Base-by-base conservation (phyloP, 805 yeast species). In the Lipomyces starkeyi region DNA sequence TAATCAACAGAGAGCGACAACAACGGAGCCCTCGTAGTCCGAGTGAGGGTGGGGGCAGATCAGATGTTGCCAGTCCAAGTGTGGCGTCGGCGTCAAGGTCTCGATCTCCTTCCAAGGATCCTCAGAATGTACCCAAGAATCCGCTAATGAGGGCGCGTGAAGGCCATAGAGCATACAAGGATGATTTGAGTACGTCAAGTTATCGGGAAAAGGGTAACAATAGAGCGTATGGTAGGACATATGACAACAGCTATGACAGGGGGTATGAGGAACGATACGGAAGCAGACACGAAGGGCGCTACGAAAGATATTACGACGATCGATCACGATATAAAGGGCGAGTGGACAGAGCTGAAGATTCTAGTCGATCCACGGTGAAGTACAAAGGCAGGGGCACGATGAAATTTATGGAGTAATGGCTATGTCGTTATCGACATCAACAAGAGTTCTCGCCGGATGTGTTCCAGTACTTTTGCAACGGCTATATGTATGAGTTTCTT, bases 201-300 rank as follows among this genome's bases (percentile, higher is more conserved):
- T 17, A 43, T n/a, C 22, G 49, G 49, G 22, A n/a, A n/a, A n/a
- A 6, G 8, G 20, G 22, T 2, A n/a, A 43, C 20, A n/a, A 43
- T 17, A n/a, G 25, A 43, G 49, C 22, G 8, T 43, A 43, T 43
- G 49, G 49, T 17, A n/a, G 49, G 5, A n/a, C 22, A 11, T 2
- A n/a, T n/a, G 49, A n/a, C 49, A n/a, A n/a, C 20, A 43, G 49
- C 49, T 43, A 43, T 43, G 49, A n/a, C 49, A 43, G 25, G 49
- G n/a, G 1, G 22, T 2, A 43, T 43, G 22, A n/a, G 6, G n/a
- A 25, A 17, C 22, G 22, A 17, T 8, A 43, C 22, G 22, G 8
- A 13, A n/a, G 20, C 49, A n/a, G 22, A 43, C 20, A n/a, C 49
- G 49, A 43, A 43, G 11, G 49, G 9, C 22, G 49, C 9, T 43